Evolutionary conservation across 306 rosid genomes (phyloP), one percentile per base, ranked within the genome.

Genomic region (Hippophae tibetana): DNA sequence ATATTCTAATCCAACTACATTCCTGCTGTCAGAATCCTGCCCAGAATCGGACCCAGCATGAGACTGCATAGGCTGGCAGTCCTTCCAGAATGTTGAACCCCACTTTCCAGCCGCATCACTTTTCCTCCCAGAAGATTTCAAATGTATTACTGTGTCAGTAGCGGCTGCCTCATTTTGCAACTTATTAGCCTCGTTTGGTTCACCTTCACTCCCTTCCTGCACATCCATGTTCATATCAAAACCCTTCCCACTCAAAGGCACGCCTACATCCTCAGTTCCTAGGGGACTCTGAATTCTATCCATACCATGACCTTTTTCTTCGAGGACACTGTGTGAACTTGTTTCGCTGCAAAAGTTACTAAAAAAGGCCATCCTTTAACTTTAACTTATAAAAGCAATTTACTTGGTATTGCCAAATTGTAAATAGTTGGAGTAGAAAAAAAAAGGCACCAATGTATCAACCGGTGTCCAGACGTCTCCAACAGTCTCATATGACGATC

Each of bases 31-130:
- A 46, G 89, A 84, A 57, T 86, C 97, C 78, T 72, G 84, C 53
- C 88, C 97, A 68, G 89, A 88, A 63, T 88, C 97, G 14, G 83
- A 72, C 57, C 87, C 95, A 58, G 78, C 87, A 70, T 65, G 84
- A 38, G 85, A 71, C 65, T 56, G 42, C 86, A 75, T 65, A 58
- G 96, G 99, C 57, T 80, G 90, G 71, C 95, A 88, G 74, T 88
- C 97, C 84, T 93, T 84, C 96, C 96, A 93, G 82, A 93, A 93
- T 26, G 78, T 82, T 7, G 99, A 85, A 70, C 99, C 99, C 99
- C 99, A 93, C 77, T 80, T 82, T 70, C 95, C 95, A 38, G 75
- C 72, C 68, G 72, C 60, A 43, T 77, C 76, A 26, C 79, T 74
- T 74, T 83, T 83, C 78, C 89, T 88, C 67, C 81, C 90, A 75